Base-by-base conservation (phyloP, 495 filamentous ascomycete genomes). In the Tuber melanosporum region DNA sequence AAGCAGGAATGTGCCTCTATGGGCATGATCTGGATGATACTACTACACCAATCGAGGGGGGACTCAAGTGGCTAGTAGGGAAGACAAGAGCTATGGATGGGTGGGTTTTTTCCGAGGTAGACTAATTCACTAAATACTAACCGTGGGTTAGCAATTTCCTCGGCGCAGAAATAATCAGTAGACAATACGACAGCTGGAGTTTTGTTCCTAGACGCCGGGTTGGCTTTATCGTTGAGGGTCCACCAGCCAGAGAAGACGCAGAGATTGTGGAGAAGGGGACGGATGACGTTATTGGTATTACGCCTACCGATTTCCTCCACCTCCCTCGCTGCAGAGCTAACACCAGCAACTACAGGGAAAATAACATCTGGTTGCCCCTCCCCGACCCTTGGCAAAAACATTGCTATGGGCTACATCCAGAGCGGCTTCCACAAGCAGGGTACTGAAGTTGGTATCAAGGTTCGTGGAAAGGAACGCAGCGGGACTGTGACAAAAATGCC, bases 1-100 rank as follows among this genome's bases (percentile, higher is more conserved):
- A 99, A 85, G 95, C 96, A 0, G 95, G 95, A 72, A 95, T 99
- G 94, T 98, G 93, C 85, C 89, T 98, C 41, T 98, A 98, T 86
- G 95, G 95, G n/a, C 94, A 97, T 84, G 95, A 99, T 85, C 89
- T 99, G 70, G 90, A 96, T 82, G 96, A 97, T 76, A 86, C 87
- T 5, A 97, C 92, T 36, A 97, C 96, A 7, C 95, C 96, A 2
- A 93, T 93, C 36, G 92, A 93, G 85, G 95, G 90, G 6, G 90
- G 89, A 5, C 87, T 99, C 4, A 88, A 89, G 84, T 99, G 95
- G 94, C 88, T 97, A 75, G 89, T 99, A 73, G 90, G 91, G 75
- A 92, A 92, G 84, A 88, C 90, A 71, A 89, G 96, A 3, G 46
- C 62, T 44, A 78, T 66, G 90, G 93, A 77, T 85, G 87, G 47